These are phyloP conservation scores for Calonectria pteridis DNA, from an alignment of 2,329 filamentous ascomycete species.

Conservation along the genomic window DNA sequence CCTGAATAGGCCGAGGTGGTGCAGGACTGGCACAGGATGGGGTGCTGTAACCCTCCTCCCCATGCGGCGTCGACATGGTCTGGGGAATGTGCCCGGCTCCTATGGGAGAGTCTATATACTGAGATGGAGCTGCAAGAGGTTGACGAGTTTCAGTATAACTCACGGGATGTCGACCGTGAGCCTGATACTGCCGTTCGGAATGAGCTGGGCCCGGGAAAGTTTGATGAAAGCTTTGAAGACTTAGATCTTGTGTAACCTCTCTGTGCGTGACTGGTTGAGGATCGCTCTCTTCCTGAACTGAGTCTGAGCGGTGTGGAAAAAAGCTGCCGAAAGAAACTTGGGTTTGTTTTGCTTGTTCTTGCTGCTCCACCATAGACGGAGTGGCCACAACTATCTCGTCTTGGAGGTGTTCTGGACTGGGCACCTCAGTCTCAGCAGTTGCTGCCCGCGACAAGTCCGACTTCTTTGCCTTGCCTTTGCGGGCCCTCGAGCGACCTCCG, in stretches of 20 bases:
- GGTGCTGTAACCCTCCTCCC: background rate
- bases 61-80: background rate
- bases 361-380: background rate
- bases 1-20: background rate
- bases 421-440: background rate
- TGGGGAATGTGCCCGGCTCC: background rate
- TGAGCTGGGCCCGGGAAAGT: background rate
- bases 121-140: background rate
- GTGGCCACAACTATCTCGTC: constrained; percentile 1
- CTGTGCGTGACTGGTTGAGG: too few relatives aligned
- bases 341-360: background rate
- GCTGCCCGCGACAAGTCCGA: background rate
- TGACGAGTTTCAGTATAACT: background rate
- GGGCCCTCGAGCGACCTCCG: background rate
- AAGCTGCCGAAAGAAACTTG: background rate
- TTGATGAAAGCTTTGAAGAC: background rate
- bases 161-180: background rate
- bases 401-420: background rate
- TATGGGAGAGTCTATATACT: background rate
- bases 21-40: background rate
- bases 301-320: background rate
- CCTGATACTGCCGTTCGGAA: background rate
- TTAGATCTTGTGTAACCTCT: background rate
- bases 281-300: background rate
- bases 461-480: background rate